Percentiles rank a stretch among this genome's conserved stretches.
Conservation (phyloP, 345 rosid species). For the Turritis glabra region DNA sequence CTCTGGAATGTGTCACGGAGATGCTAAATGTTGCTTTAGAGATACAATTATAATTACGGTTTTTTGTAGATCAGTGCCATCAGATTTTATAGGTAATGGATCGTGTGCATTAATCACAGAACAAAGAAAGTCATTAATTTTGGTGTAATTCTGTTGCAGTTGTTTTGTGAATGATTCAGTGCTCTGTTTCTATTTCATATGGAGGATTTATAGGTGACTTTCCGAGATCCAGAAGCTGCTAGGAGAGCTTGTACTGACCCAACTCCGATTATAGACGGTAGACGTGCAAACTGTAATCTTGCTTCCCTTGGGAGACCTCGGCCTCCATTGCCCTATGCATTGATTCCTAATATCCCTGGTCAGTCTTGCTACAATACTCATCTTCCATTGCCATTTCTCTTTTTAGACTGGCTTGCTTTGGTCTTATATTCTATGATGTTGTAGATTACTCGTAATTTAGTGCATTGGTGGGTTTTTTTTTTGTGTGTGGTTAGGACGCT, state of each 20-base stretch:
- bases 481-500: conserved; percentile 50
- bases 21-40: not conserved
- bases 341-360: conserved; percentile 41
- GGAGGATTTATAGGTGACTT: conserved; percentile 95
- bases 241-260: conserved; percentile 95
- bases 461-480: conserved; percentile 2
- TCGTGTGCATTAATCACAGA: not conserved
- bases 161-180: conserved; percentile 37
- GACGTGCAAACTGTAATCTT: conserved; percentile 96
- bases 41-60: not conserved
- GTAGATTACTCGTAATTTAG: conserved; percentile 19
- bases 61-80: not conserved
- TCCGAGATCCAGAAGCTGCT: conserved; percentile 94
- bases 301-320: conserved; percentile 93
- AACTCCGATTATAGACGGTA: conserved; percentile 83
- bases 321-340: conserved; percentile 63
- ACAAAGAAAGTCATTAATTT: not conserved
- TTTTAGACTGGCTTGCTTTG: not conserved
- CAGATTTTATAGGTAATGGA: not conserved
- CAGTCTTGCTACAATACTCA: conserved; percentile 29
- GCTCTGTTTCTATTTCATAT: conserved; percentile 50
- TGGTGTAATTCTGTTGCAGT: not conserved
- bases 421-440: not conserved
- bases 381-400: conserved; percentile 1
- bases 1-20: not conserved